Evolutionary conservation across 768 basidiomycete species (phyloP), one percentile per base, ranked within the genome.

Genomic region (Amyloporia xantha): DNA sequence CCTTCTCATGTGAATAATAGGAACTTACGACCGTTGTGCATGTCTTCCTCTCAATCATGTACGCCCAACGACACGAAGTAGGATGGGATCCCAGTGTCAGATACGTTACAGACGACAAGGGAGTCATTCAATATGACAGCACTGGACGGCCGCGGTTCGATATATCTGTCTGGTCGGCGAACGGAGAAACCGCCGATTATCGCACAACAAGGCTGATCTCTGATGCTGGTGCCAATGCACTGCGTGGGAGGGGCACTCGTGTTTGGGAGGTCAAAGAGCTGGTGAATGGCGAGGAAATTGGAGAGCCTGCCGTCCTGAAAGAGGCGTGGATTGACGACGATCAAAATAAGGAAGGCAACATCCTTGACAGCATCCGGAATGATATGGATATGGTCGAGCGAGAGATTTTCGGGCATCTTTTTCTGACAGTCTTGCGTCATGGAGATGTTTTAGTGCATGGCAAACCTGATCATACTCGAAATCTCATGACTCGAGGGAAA

Each of bases 291-390:
- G 24, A 27, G 12, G 25, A 12, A 15, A 12, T 30, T 6, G 20
- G 13, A 1, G 48, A 38, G 9, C 26, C 35, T 12, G 21, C 50
- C 7, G 54, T 44, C 15, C 24, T 55, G 10, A 55, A 55, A 17
- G 54, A 55, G 27, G 11, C 4, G 5, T 55, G 56, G 50, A 46
- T 57, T 13, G 56, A 57, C 37, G n/a, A 21, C 17, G 37, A 46
- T 25, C 56, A 54, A 47, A 38, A 37, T n/a, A n/a, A 25, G 10
- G 5, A 42, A 21, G 30, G 30, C 30, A n/a, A n/a, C n/a, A n/a
- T n/a, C n/a, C n/a, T n/a, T n/a, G n/a, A n/a, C n/a, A n/a, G n/a
- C n/a, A n/a, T n/a, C n/a, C n/a, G n/a, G n/a, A n/a, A n/a, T n/a
- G n/a, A n/a, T n/a, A n/a, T n/a, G n/a, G n/a, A n/a, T n/a, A n/a